phyloP scores from a whole-genome alignment of 208 protist species.

The Crithidia fasciculata region DNA sequence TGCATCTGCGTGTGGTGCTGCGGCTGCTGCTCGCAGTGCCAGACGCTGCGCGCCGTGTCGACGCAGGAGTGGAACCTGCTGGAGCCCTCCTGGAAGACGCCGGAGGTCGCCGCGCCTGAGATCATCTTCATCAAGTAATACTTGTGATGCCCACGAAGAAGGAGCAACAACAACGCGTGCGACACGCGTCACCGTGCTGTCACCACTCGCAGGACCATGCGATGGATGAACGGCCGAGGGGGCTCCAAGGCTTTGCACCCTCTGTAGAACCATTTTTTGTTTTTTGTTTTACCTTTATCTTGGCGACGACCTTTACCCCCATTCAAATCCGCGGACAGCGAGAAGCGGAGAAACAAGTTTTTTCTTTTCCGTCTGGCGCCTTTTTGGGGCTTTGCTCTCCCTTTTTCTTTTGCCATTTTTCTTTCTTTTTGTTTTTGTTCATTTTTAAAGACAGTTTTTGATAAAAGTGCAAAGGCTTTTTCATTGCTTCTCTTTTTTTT shows the following conservation, averaged over 20 bases:
- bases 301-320: neutral
- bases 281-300: slow-evolving; percentile 5
- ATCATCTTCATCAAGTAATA: slow-evolving; percentile 43
- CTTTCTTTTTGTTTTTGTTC: too few relatives aligned
- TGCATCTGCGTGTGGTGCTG: slow-evolving; percentile 65
- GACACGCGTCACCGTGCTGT: neutral
- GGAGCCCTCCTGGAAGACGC: slow-evolving; percentile 34
- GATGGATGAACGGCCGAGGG: neutral
- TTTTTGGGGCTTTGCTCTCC: too few relatives aligned
- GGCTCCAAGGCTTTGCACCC: neutral
- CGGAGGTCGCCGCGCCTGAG: slow-evolving; percentile 28
- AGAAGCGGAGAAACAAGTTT: too few relatives aligned
- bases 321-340: too few relatives aligned
- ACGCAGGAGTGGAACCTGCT: slow-evolving; percentile 49
- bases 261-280: neutral
- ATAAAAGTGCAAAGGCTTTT: too few relatives aligned
- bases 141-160: too few relatives aligned
- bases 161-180: neutral
- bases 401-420: too few relatives aligned
- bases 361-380: too few relatives aligned
- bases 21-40: slow-evolving; percentile 57
- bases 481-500: too few relatives aligned
- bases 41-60: slow-evolving; percentile 54
- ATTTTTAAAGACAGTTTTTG: too few relatives aligned
- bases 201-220: neutral